Base-by-base conservation (phyloP, 106 monocot genomes). In the Posidonia australis region DNA sequence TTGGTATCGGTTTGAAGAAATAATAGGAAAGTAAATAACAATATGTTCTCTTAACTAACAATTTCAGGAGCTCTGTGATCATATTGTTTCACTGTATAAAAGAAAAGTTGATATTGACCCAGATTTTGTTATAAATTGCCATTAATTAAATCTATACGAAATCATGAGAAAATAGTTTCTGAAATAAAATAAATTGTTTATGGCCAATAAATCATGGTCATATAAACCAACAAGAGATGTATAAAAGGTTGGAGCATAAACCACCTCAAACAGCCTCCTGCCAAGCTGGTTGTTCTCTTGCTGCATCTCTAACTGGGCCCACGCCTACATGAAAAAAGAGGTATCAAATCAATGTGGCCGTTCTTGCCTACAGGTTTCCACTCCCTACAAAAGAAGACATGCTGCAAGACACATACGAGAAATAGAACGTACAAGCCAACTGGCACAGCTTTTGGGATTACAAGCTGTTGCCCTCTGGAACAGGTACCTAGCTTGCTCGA, bases 391-490 rank as follows among this genome's bases (percentile, higher is more conserved):
- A 16, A 49, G 14, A 49, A 49, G 44, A 45, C 13, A 45, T 45
- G 13, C 13, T 10, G 44, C 7, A n/a, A n/a, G n/a, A n/a, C n/a
- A n/a, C n/a, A 36, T 7, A 36, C 7, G 36, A 36, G 16, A 28
- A 26, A 27, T 58, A 51, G 64, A 44, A 86, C 90, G 87, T 66
- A 98, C 96, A 69, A 98, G 86, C 96, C 96, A 98, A 75, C 90
- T 98, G 45, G 96, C 96, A 65, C 96, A 98, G 68, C 96, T 98
- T 78, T 90, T 98, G 21, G 90, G 84, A 67, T 98, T 98, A 67
- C 76, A 87, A 30, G 60, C 47, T 56, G 90, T 87, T 17, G 96
- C 96, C 68, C 82, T 84, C 70, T 77, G 70, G 63, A 98, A 98
- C 62, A 98, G 79, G 69, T 77, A 87, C 5, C 96, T 67, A 21